A percentile compares a stretch with the other conserved stretches of the same genome.
phyloP scores from a whole-genome alignment of 2,329 filamentous ascomycete genomes.

The Reticulascus tulasneorum region DNA sequence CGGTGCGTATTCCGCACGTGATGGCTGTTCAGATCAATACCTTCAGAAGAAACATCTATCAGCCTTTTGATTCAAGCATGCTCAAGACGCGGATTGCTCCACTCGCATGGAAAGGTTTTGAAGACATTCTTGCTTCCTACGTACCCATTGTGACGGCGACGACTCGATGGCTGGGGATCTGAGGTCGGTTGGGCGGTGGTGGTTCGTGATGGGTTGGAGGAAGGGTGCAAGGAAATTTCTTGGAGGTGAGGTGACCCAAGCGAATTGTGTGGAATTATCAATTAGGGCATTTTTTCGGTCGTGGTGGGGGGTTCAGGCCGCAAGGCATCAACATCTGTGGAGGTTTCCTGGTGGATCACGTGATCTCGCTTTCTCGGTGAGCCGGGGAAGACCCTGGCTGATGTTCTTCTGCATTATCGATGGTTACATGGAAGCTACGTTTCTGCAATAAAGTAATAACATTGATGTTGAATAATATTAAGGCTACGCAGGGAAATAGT shows the following conservation, averaged over 20 bases:
- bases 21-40: conserved; percentile 69
- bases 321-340: conserved; percentile 7
- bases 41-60: conserved; percentile 54
- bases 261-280: not conserved
- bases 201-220: conserved; percentile 28
- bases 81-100: conserved; percentile 35
- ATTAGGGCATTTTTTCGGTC: conserved; percentile 4
- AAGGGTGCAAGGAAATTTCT: conserved; percentile 4
- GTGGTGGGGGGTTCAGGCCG: conserved; percentile 4
- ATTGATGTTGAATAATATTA: too few relatives aligned
- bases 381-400: too few relatives aligned
- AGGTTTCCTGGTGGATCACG: too few relatives aligned
- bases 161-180: conserved; percentile 38
- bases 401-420: too few relatives aligned
- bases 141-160: conserved; percentile 59
- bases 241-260: not conserved
- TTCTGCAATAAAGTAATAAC: too few relatives aligned
- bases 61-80: conserved; percentile 62
- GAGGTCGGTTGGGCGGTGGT: conserved; percentile 26
- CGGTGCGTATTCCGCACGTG: conserved; percentile 73
- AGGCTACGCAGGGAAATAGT: too few relatives aligned
- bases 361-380: too few relatives aligned
- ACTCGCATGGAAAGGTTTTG: conserved; percentile 35
- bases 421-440: too few relatives aligned
- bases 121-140: conserved; percentile 41